Percentiles rank a stretch among this genome's conserved stretches.
These are phyloP conservation scores for Diaporthe ilicicola DNA, from an alignment of 2,329 filamentous ascomycete genomes.

Conservation along the genomic window DNA sequence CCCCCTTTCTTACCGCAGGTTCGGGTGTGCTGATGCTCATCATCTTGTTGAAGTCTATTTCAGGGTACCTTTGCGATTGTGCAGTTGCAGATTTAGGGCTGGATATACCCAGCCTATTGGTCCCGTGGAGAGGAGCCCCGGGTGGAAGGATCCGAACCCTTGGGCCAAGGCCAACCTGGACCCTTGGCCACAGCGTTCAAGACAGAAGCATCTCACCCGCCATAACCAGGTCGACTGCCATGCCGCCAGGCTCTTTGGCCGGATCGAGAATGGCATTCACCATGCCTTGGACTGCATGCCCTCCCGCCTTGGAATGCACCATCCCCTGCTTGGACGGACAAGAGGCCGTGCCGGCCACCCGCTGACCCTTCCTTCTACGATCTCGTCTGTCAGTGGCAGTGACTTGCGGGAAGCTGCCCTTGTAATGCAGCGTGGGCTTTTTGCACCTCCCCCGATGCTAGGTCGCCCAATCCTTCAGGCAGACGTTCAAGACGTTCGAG, in stretches of 20 bases:
- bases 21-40: slow-evolving; percentile 26
- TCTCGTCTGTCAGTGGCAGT: neutral
- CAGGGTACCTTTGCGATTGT: slow-evolving; percentile 11
- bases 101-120: neutral
- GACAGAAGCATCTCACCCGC: neutral
- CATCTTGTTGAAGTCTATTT: slow-evolving; percentile 19
- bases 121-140: neutral
- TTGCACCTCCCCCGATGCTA: slow-evolving; percentile 12
- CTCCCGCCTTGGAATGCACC: slow-evolving; percentile 18
- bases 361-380: neutral
- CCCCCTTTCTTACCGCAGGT: slow-evolving; percentile 30
- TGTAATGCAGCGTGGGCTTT: slow-evolving; percentile 21
- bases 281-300: slow-evolving; percentile 8
- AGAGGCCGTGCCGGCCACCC: slow-evolving; percentile 4
- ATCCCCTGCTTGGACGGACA: slow-evolving; percentile 16
- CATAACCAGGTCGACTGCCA: slow-evolving; percentile 6
- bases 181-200: slow-evolving; percentile 6
- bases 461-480: slow-evolving; percentile 20
- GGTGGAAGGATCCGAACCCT: slow-evolving; percentile 23
- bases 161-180: slow-evolving; percentile 7
- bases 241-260: neutral
- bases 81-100: slow-evolving; percentile 26
- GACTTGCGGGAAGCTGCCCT: slow-evolving; percentile 3
- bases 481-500: neutral
- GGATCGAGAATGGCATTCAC: slow-evolving; percentile 8